Percentiles rank a stretch among this genome's conserved stretches.
phyloP scores from a whole-genome alignment of 2,329 filamentous ascomycete genomes.

The Pseudogymnoascus sp. region DNA sequence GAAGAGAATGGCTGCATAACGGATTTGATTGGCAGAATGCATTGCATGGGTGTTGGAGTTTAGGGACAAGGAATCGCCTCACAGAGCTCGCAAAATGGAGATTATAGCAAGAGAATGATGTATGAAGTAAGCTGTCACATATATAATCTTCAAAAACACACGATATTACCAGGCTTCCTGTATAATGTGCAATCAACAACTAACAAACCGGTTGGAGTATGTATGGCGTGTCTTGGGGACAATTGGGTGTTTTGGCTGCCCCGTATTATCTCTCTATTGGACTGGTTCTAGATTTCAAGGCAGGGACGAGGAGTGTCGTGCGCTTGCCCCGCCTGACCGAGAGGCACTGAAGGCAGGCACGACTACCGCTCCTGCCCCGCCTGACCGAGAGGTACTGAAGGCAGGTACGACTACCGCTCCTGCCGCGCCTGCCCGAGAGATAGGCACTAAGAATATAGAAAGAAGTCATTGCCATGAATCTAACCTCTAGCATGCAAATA shows the following conservation, averaged over 20 bases:
- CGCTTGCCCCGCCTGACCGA: not conserved
- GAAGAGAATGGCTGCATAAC: constrained; percentile 14
- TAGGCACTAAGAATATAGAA: not conserved
- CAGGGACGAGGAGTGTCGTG: not conserved
- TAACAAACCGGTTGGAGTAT: not conserved
- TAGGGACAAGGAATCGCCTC: not conserved
- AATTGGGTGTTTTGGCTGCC: not conserved
- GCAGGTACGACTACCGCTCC: not conserved
- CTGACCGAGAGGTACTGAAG: not conserved
- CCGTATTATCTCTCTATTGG: not conserved
- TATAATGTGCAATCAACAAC: not conserved
- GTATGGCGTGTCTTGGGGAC: not conserved
- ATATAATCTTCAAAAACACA: not conserved
- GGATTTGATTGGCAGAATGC: not conserved
- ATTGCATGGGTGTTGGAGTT: constrained; percentile 1
- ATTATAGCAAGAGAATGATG: not conserved
- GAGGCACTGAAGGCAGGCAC: too few species aligned
- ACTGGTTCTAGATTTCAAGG: not conserved
- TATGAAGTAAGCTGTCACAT: not conserved
- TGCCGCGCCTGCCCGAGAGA: not conserved
- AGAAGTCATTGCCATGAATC: not conserved
- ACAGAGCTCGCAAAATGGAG: not conserved
- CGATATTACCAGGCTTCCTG: not conserved
- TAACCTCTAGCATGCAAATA: not conserved
- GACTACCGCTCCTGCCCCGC: not conserved